Evolutionary conservation across 192 early-diverging fungal species (phyloP), one percentile per base, ranked within the genome.

Genomic region (Chytriomyces sp.): DNA sequence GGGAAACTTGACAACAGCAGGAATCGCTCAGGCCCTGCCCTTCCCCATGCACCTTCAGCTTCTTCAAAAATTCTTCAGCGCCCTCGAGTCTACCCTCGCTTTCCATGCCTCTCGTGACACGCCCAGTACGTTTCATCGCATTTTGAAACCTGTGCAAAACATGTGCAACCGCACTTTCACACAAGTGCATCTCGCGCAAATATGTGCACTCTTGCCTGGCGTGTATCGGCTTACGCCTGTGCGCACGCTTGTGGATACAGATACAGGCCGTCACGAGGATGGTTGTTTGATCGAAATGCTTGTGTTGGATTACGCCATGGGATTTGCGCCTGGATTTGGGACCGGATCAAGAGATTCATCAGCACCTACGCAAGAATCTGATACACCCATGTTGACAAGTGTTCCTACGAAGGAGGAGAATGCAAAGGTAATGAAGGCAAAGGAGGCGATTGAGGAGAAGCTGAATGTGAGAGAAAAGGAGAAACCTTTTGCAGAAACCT

Each of bases 131-230:
- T 80, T 70, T 40, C 84, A 89, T 69, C 76, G 77, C 40, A 57
- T 84, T 26, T 74, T 79, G 34, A 81, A 81, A 70, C 67, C 80
- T 22, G 85, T 89, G 22, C 82, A 86, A 68, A 74, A 81, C 36
- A 81, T 82, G 74, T 78, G 78, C 5, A 67, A 77, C 57, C 76
- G 81, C 52, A 83, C 81, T 4, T 89, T 89, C 75, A 78, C 78
- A 33, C 71, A 83, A 72, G 25, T 39, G 14, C 75, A 84, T 57
- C 70, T 89, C 53, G 84, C 77, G 25, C 84, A 87, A 71, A 84
- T 89, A 36, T 61, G 81, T 1, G 74, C 80, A 0, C 60, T 89
- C 1, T 86, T 76, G 44, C 85, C 85, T 4, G 82, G 82, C 19
- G 65, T 82, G 5, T 89, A 87, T 69, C 59, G 31, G 5, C 67